Evolutionary conservation across 2,329 filamentous ascomycete species (phyloP).

Genomic region (Sporothrix humicola): DNA sequence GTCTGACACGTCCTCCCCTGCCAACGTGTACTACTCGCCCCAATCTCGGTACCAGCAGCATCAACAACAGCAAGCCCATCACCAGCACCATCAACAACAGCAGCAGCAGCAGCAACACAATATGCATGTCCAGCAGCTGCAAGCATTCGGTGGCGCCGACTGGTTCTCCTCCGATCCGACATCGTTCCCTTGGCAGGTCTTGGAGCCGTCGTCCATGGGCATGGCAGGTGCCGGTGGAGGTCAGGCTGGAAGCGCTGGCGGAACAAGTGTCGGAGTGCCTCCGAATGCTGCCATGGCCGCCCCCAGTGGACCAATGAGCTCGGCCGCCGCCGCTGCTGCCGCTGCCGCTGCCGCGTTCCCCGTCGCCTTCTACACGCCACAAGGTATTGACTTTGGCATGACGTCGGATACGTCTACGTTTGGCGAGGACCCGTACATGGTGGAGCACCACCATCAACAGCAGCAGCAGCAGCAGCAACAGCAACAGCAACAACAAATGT

Average conservation of each 20-base stretch:
- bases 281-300: background rate
- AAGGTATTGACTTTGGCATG: slow-evolving; percentile 31
- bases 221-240: background rate
- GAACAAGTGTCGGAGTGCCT: background rate
- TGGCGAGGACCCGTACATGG: slow-evolving; percentile 31
- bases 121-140: slow-evolving; percentile 28
- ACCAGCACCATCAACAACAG: slow-evolving; percentile 20
- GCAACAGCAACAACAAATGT: background rate
- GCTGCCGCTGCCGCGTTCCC: slow-evolving; percentile 12
- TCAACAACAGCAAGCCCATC: slow-evolving; percentile 1
- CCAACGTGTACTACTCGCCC: slow-evolving; percentile 25
- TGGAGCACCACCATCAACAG: slow-evolving; percentile 7
- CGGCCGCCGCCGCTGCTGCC: background rate
- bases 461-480: background rate
- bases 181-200: slow-evolving; percentile 28
- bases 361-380: slow-evolving; percentile 7
- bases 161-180: slow-evolving; percentile 31
- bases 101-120: slow-evolving; percentile 28
- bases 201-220: slow-evolving; percentile 5
- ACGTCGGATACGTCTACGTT: slow-evolving; percentile 30
- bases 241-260: background rate
- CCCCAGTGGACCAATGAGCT: background rate
- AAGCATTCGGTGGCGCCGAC: slow-evolving; percentile 29
- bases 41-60: slow-evolving; percentile 11
- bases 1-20: slow-evolving; percentile 14